Evolutionary conservation across 768 basidiomycete species (phyloP).

Genomic region (Podaxis mareebaensis): DNA sequence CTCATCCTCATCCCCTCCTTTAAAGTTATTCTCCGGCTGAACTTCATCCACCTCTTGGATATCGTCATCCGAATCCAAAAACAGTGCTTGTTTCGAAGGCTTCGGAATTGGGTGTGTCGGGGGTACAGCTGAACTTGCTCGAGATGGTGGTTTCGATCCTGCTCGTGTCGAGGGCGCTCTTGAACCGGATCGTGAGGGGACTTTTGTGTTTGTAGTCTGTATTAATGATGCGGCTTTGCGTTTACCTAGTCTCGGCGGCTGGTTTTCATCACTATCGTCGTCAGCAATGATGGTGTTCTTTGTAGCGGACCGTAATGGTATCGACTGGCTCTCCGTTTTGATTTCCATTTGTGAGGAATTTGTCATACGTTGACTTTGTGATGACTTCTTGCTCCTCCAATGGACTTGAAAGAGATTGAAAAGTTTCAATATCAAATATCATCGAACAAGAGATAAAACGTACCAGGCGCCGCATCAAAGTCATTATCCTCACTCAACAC

Average conservation of each 20-base stretch:
- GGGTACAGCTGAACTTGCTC: constrained; percentile 25
- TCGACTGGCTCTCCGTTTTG: constrained; percentile 6
- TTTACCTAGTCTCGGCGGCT: constrained; percentile 38
- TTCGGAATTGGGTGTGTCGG: constrained; percentile 25
- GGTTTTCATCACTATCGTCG: constrained; percentile 23
- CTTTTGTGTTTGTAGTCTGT: not conserved
- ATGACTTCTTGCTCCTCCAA: constrained; percentile 7
- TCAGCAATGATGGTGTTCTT: constrained; percentile 19
- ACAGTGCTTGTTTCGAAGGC: constrained; percentile 35
- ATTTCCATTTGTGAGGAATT: not conserved
- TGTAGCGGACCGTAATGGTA: constrained; percentile 15
- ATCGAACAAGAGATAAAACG: constrained; percentile 16
- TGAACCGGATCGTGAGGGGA: constrained; percentile 5
- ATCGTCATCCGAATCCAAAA: constrained; percentile 54
- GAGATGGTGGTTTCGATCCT: constrained; percentile 30
- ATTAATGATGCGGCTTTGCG: not conserved
- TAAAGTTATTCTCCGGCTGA: constrained; percentile 1
- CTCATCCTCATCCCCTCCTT: constrained; percentile 28
- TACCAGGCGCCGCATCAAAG: constrained; percentile 55
- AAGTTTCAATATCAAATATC: not conserved
- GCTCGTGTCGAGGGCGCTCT: constrained; percentile 19
- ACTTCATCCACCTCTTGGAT: constrained; percentile 11
- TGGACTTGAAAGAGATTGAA: constrained; percentile 1
- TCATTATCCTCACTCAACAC: constrained; percentile 52
- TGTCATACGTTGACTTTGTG: not conserved